phyloP scores from a whole-genome alignment of 495 filamentous ascomycete genomes.

The Chaetomium cochliodes region DNA sequence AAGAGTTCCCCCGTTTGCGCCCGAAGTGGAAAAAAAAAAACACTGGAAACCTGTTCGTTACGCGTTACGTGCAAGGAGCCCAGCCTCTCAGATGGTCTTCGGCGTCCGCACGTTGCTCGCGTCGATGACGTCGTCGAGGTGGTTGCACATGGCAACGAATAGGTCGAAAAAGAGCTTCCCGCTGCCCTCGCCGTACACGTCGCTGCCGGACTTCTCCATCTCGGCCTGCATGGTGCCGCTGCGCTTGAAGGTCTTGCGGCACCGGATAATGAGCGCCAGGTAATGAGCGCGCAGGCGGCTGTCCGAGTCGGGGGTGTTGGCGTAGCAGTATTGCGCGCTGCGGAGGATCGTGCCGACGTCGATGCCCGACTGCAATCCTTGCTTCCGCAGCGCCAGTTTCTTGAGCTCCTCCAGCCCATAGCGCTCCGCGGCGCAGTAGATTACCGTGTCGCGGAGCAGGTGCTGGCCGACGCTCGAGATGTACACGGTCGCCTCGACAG shows the following conservation, averaged over 20 bases:
- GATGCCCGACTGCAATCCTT: constrained; percentile 82
- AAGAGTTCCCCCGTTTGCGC: constrained; percentile 20
- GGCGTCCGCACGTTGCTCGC: constrained; percentile 52
- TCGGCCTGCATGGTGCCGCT: constrained; percentile 97
- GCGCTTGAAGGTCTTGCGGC: constrained; percentile 89
- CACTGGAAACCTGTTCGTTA: constrained; percentile 27
- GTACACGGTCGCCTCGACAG: constrained; percentile 73
- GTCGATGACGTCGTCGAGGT: constrained; percentile 86
- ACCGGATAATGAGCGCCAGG: constrained; percentile 89
- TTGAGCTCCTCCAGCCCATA: constrained; percentile 86
- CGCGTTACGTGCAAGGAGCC: constrained; percentile 22
- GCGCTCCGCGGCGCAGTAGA: constrained; percentile 87
- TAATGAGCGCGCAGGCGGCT: constrained; percentile 88
- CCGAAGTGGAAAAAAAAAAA: too few relatives aligned
- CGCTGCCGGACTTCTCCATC: constrained; percentile 68
- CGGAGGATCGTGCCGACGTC: constrained; percentile 82
- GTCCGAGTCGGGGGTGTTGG: constrained; percentile 88
- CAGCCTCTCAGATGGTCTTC: constrained; percentile 47
- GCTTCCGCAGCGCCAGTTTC: constrained; percentile 83
- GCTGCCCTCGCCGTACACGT: constrained; percentile 55
- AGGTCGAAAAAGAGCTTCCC: constrained; percentile 93
- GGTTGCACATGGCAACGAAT: constrained; percentile 96
- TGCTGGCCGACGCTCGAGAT: constrained; percentile 61
- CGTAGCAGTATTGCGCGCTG: constrained; percentile 89
- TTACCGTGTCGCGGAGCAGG: constrained; percentile 81